These are phyloP conservation scores for Vitis rotundifolia DNA, from an alignment of 164 flowering plant genomes.

Conservation along the genomic window DNA sequence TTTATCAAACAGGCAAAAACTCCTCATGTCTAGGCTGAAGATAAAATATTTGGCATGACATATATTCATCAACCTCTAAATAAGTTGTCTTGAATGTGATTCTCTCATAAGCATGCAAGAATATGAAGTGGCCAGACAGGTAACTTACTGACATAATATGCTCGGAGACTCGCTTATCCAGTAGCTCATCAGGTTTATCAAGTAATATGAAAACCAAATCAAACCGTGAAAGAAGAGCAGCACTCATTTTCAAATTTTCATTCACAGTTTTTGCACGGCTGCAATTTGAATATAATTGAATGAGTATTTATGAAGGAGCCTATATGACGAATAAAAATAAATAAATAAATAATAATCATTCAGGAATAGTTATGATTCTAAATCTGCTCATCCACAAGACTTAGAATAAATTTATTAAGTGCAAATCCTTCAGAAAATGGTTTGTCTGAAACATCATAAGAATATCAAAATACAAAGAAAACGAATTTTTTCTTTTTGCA, in stretches of 20 bases:
- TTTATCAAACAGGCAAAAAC: not conserved
- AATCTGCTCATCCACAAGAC: not conserved
- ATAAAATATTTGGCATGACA: not conserved
- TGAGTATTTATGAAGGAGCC: not conserved
- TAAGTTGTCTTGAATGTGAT: not conserved
- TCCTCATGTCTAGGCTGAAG: not conserved
- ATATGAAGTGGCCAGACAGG: constrained; percentile 7
- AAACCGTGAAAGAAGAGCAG: constrained; percentile 94
- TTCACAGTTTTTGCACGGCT: constrained; percentile 99
- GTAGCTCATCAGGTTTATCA: constrained; percentile 84
- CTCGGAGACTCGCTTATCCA: constrained; percentile 89
- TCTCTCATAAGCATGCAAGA: not conserved
- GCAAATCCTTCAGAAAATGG: not conserved
- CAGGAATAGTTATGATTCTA: not conserved
- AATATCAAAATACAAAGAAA: not conserved
- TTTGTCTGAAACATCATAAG: not conserved
- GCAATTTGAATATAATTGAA: constrained; percentile 30
- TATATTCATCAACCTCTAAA: not conserved
- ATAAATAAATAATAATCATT: not conserved
- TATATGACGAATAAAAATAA: not conserved
- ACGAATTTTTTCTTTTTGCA: not conserved
- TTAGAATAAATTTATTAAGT: not conserved
- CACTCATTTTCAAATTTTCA: constrained; percentile 95
- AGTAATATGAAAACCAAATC: constrained; percentile 97
- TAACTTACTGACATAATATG: constrained; percentile 95